Base-by-base conservation (phyloP, 2,329 filamentous ascomycete genomes). In the Penicillium nordicum region DNA sequence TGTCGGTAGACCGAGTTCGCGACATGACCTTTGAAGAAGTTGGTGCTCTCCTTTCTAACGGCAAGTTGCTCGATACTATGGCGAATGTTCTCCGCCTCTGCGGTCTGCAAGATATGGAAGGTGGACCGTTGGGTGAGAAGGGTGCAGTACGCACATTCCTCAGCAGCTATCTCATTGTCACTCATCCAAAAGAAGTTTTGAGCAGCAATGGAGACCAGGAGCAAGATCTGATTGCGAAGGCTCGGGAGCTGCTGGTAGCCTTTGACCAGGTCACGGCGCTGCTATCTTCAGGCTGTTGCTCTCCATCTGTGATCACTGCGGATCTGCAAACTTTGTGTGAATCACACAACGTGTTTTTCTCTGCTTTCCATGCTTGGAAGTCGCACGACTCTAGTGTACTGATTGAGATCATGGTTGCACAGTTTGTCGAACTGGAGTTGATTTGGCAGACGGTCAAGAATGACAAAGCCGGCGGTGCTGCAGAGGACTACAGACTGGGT, bases 361-460 rank as follows among this genome's bases (percentile, higher is more conserved):
- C 82, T 9, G 84, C 84, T 12, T 87, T 88, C 64, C 80, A 84
- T 57, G 83, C 84, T 5, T 88, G 85, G 85, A 85, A 86, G 67
- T 77, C 84, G 12, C 81, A 84, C 59, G 85, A 88, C 63, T 84
- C 84, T 0, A 83, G 79, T 16, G 80, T 84, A 2, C 70, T 88
- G 44, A 80, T 87, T 57, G 83, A 87, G 61, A 85, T 84, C 38
- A 87, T 88, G 85, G 76, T 88, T 18, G 83, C 82, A 10, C 84
- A 85, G 27, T 88, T 87, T 63, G 82, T 86, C 40, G 84, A 86
- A 66, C 74, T 88, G 18, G 85, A 88, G 64, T 78, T 84, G 18
- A 88, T 88, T 16, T 85, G 85, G 82, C 84, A 87, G 69, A 84
- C 83, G 2, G 84, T 87, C 57, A 87, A 87, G 65, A 80, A 85